Evolutionary conservation across 75 land plant genomes (phyloP), one percentile per base, ranked within the genome.

Genomic region (Gnetum montanum): DNA sequence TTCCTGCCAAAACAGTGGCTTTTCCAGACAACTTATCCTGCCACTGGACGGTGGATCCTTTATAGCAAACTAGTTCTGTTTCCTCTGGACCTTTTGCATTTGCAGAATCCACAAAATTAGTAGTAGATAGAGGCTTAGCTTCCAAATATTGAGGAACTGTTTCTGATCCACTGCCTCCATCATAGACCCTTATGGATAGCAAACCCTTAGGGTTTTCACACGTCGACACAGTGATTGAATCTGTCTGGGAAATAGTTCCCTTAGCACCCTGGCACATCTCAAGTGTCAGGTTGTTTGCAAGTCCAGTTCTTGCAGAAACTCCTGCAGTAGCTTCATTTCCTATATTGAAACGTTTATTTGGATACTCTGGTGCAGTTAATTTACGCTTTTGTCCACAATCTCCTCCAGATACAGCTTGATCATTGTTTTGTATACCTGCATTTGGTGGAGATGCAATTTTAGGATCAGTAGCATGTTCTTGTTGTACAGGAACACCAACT

Each of bases 1-100:
- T 85, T n/a, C 90, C 90, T 45, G 84, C 75, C 66, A 94, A 73
- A 51, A 81, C 90, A 30, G 98, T 80, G 36, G 78, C 88, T 61
- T 85, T 90, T 29, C 87, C 84, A 34, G 79, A 59, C 25, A 94
- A 64, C 30, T 78, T 71, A 62, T 94, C 98, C 46, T 75, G 81
- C 98, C 98, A 94, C 36, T 76, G 77, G 46, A 67, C 78, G 50
- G 77, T 50, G 27, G 78, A 54, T 31, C 83, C 91, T 67, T 72
- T 74, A 24, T 73, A 85, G 71, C 98, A 94, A 43, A 58, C 43
- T 54, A 94, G 27, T 44, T 89, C 90, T 41, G 87, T 83, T 59
- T 94, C 95, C 60, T 72, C 79, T 33, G 55, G 18, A 47, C 59
- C 38, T n/a, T 41, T 68, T 38, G 64, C 33, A 61, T 69, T 76